Conservation (phyloP, 2,329 filamentous ascomycete genomes). For the Penicillium decumbens region DNA sequence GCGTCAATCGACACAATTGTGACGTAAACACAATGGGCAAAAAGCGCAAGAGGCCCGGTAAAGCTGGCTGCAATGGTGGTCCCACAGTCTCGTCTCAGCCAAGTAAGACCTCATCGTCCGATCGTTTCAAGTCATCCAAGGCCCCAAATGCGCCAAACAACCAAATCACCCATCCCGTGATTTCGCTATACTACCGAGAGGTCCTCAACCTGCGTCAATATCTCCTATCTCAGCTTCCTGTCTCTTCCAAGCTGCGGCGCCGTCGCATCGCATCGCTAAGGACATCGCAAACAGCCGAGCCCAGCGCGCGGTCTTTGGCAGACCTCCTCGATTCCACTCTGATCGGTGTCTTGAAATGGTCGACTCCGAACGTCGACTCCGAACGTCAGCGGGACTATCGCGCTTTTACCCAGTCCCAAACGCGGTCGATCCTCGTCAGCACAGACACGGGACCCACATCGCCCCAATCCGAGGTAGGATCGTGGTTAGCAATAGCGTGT, state of each 20-base stretch:
- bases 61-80: conserved; percentile 11
- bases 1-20: neutral
- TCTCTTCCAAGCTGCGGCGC: conserved; percentile 56
- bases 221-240: conserved; percentile 61
- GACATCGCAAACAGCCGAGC: conserved; percentile 3
- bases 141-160: conserved; percentile 8
- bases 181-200: conserved; percentile 63
- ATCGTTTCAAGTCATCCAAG: conserved; percentile 16
- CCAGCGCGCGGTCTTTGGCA: conserved; percentile 37
- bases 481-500: neutral
- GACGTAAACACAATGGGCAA: conserved; percentile 33
- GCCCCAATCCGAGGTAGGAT: conserved; percentile 61
- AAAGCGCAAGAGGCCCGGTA: conserved; percentile 42
- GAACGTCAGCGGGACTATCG: conserved; percentile 54
- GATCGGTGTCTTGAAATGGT: conserved; percentile 52
- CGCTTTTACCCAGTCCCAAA: conserved; percentile 60
- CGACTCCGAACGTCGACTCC: conserved; percentile 28
- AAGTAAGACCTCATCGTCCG: conserved; percentile 24
- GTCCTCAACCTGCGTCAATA: conserved; percentile 67
- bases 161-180: conserved; percentile 53
- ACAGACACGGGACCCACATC: conserved; percentile 42
- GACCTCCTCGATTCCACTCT: conserved; percentile 65
- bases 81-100: conserved; percentile 18
- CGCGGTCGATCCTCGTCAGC: conserved; percentile 29
- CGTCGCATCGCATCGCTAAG: conserved; percentile 41